Evolutionary conservation across 345 rosid species (phyloP).

Genomic region (Limnanthes douglasii): DNA sequence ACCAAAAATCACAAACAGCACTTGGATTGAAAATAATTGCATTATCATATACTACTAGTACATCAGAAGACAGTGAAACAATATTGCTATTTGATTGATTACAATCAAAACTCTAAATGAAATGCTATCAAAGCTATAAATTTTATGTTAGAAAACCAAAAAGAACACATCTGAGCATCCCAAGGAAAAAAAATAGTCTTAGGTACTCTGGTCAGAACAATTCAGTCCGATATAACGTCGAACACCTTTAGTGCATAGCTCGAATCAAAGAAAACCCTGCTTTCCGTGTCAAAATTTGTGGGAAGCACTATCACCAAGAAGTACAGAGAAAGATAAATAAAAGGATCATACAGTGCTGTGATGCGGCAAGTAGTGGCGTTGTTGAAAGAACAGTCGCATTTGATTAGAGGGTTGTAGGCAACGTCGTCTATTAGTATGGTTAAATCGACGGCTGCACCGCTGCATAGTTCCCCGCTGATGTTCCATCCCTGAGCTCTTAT

Average conservation of each 20-base stretch:
- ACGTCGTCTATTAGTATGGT: conserved; percentile 1
- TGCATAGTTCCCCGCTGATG: conserved; percentile 39
- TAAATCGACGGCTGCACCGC: conserved; percentile 24
- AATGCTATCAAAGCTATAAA: background rate
- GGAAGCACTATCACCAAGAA: background rate
- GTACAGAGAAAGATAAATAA: background rate
- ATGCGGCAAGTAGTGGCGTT: conserved; percentile 19
- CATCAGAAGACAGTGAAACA: background rate
- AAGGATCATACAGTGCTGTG: conserved; percentile 9
- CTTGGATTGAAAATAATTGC: no score
- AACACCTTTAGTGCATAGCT: no score
- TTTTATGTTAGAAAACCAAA: background rate
- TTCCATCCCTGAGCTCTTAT: no score
- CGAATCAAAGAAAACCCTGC: no score
- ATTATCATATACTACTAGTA: no score
- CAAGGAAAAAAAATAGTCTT: no score
- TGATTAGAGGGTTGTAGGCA: conserved; percentile 30
- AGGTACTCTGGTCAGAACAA: no score
- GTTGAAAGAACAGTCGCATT: conserved; percentile 30
- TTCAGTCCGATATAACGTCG: background rate
- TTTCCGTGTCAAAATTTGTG: no score
- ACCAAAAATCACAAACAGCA: no score
- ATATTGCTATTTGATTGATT: background rate
- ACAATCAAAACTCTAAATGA: background rate
- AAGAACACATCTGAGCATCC: no score